Percentiles rank a stretch among this genome's conserved stretches.
These are phyloP conservation scores for Globisporangium paddicum DNA, from an alignment of 352 stramenopile species.

Conservation along the genomic window DNA sequence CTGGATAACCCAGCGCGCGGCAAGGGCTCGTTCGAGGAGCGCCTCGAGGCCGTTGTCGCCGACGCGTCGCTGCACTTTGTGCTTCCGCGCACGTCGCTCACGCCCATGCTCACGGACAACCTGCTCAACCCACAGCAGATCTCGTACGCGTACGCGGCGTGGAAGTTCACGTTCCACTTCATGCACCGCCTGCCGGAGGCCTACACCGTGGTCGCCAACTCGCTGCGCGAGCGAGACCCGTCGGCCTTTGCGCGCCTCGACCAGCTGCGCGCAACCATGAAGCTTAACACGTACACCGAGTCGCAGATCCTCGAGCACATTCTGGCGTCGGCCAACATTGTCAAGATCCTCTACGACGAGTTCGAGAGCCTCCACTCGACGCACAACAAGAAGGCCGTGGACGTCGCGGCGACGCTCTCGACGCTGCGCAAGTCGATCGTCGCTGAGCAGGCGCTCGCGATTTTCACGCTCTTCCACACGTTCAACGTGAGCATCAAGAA, in stretches of 20 bases:
- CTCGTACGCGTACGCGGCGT: constrained; percentile 81
- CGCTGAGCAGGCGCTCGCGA: constrained; percentile 66
- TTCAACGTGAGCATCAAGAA: constrained; percentile 82
- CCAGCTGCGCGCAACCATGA: constrained; percentile 77
- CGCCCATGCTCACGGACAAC: constrained; percentile 74
- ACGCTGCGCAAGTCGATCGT: constrained; percentile 68
- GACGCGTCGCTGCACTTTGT: constrained; percentile 84
- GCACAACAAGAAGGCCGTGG: constrained; percentile 25
- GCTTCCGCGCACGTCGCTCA: constrained; percentile 77
- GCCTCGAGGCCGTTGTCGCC: constrained; percentile 53
- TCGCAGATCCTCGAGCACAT: constrained; percentile 86
- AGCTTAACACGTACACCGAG: constrained; percentile 86
- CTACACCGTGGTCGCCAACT: constrained; percentile 75
- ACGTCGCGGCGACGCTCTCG: constrained; percentile 56
- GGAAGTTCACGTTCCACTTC: constrained; percentile 89
- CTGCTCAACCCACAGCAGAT: constrained; percentile 74
- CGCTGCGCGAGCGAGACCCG: constrained; percentile 68
- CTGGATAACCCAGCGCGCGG: constrained; percentile 50
- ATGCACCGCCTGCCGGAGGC: constrained; percentile 81
- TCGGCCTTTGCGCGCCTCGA: constrained; percentile 73
- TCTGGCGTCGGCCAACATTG: constrained; percentile 54
- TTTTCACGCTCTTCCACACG: constrained; percentile 80
- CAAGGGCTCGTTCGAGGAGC: constrained; percentile 58
- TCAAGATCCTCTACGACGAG: constrained; percentile 78
- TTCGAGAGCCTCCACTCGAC: constrained; percentile 71